Evolutionary conservation across 169 alveolate species (phyloP).

Genomic region (Plasmodium sp.): DNA sequence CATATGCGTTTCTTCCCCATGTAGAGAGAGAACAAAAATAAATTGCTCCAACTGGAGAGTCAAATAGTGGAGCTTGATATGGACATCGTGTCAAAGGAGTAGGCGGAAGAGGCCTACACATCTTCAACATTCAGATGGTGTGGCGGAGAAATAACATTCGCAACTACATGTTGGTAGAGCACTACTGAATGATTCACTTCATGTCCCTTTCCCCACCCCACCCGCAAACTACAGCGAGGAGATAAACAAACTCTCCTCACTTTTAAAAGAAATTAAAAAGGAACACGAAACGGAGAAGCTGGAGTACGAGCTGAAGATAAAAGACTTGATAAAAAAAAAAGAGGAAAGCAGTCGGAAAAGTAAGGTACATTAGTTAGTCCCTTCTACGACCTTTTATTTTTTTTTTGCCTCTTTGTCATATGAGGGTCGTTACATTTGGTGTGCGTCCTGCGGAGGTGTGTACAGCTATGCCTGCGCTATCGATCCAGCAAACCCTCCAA

Average conservation of each 20-base stretch:
- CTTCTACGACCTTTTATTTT: background rate
- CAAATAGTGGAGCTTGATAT: conserved; percentile 22
- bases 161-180: background rate
- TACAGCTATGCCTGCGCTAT: background rate
- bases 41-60: conserved; percentile 25
- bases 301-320: conserved; percentile 20
- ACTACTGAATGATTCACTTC: background rate
- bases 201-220: background rate
- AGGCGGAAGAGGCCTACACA: background rate
- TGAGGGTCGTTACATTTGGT: background rate
- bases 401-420: background rate
- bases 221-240: background rate
- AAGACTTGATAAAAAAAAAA: conserved; percentile 31
- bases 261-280: conserved; percentile 16
- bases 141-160: background rate
- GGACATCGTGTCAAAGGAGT: conserved; percentile 42
- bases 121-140: background rate
- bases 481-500: background rate
- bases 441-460: background rate
- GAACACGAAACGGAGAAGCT: conserved; percentile 18
- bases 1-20: background rate
- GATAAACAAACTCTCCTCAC: conserved; percentile 14
- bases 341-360: conserved; percentile 27
- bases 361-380: conserved; percentile 3
- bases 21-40: conserved; percentile 35